Evolutionary conservation across 805 yeast species (phyloP).

Genomic region (Yamadazyma insecticola): DNA sequence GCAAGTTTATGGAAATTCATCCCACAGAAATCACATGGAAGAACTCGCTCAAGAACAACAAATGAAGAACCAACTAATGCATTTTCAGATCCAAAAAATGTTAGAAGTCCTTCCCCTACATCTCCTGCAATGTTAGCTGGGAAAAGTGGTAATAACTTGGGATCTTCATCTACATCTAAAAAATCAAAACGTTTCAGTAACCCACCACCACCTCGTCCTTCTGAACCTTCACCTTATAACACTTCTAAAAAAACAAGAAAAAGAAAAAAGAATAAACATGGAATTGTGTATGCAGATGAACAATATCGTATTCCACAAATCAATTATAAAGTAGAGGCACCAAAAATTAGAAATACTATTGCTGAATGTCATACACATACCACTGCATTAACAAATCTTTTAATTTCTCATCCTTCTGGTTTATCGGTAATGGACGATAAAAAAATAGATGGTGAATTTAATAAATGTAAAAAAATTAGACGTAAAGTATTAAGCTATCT

Average conservation of each 20-base stretch:
- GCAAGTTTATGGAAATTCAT: constrained; percentile 42
- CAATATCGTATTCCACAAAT: constrained; percentile 63
- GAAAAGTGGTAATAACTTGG: too few relatives aligned
- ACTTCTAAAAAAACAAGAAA: constrained; percentile 10
- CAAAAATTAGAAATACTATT: constrained; percentile 61
- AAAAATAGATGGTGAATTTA: constrained; percentile 60
- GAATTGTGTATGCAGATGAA: constrained; percentile 36
- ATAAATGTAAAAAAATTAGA: constrained; percentile 69
- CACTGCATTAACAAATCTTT: constrained; percentile 57
- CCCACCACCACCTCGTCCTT: constrained; percentile 24
- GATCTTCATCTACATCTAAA: not conserved
- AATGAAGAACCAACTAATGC: constrained; percentile 6
- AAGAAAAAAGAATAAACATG: constrained; percentile 12
- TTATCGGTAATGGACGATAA: constrained; percentile 61
- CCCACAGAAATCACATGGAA: constrained; percentile 26
- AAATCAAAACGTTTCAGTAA: constrained; percentile 2
- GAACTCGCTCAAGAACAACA: constrained; percentile 3
- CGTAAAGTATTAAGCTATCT: constrained; percentile 75
- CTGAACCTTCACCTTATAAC: constrained; percentile 17
- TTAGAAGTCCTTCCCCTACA: constrained; percentile 11
- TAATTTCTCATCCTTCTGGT: constrained; percentile 37
- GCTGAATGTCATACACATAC: constrained; percentile 76
- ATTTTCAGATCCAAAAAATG: constrained; percentile 4
- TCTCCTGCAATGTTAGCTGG: constrained; percentile 12
- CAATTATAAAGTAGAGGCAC: constrained; percentile 64